Evolutionary conservation across 352 stramenopile species (phyloP).

Genomic region (Ophiocytium majus): DNA sequence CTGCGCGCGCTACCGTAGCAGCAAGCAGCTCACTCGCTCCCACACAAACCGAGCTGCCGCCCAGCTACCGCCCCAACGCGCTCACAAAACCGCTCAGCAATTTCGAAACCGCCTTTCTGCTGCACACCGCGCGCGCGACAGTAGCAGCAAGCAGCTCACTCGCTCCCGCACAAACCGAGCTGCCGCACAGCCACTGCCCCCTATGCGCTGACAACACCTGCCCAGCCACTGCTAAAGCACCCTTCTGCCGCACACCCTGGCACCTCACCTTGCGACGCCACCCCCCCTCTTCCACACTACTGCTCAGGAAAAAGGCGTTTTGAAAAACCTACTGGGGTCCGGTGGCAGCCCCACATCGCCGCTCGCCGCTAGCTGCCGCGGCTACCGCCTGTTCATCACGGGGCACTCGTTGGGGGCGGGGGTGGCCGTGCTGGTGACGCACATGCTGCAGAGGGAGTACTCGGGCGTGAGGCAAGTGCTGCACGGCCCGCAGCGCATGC

Average conservation of each 20-base stretch:
- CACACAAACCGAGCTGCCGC: no score
- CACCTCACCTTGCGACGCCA: neutral
- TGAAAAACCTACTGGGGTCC: neutral
- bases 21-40: no score
- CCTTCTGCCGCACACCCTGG: neutral
- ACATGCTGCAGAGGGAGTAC: constrained; percentile 42
- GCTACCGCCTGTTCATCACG: constrained; percentile 37
- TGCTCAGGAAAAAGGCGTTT: constrained; percentile 12
- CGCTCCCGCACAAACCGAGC: no score
- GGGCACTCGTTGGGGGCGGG: constrained; percentile 48
- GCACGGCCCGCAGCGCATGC: neutral
- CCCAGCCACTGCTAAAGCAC: neutral
- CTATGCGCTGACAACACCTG: neutral
- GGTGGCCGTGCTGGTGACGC: constrained; percentile 36
- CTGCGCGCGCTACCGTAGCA: no score
- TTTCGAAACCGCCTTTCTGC: no score
- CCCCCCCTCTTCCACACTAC: neutral
- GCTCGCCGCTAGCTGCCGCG: constrained; percentile 8
- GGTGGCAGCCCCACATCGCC: neutral
- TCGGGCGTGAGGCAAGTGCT: constrained; percentile 14
- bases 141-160: no score
- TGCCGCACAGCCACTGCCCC: no score
- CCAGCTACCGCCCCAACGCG: no score
- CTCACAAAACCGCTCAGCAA: no score
- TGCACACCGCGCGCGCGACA: no score